Evolutionary conservation across 2,329 filamentous ascomycete species (phyloP).

Genomic region (Ustilaginoidea virens): DNA sequence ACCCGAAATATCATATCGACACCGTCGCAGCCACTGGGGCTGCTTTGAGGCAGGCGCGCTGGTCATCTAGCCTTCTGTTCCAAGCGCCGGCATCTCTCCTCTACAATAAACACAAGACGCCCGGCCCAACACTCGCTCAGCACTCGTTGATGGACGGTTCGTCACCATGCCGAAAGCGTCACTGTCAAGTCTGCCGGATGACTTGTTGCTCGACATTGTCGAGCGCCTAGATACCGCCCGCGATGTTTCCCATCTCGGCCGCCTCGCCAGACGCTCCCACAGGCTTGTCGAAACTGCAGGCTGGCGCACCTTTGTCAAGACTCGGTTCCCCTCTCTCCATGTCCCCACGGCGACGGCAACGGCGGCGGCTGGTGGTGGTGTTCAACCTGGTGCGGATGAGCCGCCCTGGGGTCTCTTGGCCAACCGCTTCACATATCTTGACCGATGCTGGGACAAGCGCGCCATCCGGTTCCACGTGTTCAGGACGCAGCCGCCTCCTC

Average conservation of each 20-base stretch:
- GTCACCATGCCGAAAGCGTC: slow-evolving; percentile 9
- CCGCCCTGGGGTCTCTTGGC: slow-evolving; percentile 24
- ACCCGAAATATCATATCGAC: too few relatives aligned
- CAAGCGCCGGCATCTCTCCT: too few relatives aligned
- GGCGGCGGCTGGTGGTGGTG: too few relatives aligned
- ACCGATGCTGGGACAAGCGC: slow-evolving; percentile 36
- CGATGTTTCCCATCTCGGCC: slow-evolving; percentile 27
- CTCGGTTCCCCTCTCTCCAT: slow-evolving; percentile 25
- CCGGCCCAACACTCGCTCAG: too few relatives aligned
- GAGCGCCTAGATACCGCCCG: slow-evolving; percentile 30
- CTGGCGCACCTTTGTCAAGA: slow-evolving; percentile 34
- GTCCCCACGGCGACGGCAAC: slow-evolving; percentile 8
- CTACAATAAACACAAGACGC: too few relatives aligned
- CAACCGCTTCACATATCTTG: slow-evolving; percentile 31
- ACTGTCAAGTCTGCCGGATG: slow-evolving; percentile 30
- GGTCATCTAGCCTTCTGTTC: too few relatives aligned
- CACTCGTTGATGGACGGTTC: too few relatives aligned
- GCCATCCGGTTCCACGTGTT: slow-evolving; percentile 21
- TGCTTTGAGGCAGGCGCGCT: too few relatives aligned
- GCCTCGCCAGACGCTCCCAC: slow-evolving; percentile 23
- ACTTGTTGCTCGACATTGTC: slow-evolving; percentile 33
- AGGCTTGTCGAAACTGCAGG: slow-evolving; percentile 24
- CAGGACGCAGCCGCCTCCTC: background rate
- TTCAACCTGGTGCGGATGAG: slow-evolving; percentile 11
- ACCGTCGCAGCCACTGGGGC: too few relatives aligned